A percentile compares a stretch with the other conserved stretches of the same genome.
phyloP scores from a whole-genome alignment of 257 asterid genomes.

The Solanum rostratum region DNA sequence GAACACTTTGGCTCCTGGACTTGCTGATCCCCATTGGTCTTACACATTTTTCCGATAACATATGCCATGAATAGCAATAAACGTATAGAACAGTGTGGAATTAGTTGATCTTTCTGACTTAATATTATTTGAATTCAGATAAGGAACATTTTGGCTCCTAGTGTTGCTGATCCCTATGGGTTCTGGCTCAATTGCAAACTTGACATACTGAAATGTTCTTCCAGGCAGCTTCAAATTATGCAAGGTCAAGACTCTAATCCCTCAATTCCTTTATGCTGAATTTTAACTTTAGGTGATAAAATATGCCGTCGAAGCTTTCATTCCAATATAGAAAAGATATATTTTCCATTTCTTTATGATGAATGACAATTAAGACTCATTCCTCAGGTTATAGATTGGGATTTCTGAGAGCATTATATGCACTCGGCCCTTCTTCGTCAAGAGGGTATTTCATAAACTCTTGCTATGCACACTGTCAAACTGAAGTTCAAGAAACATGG shows the following conservation, averaged over 20 bases:
- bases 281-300: neutral
- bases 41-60: neutral
- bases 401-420: constrained; percentile 35
- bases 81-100: neutral
- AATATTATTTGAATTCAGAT: constrained; percentile 26
- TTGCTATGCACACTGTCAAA: constrained; percentile 86
- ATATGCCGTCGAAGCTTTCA: neutral
- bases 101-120: neutral
- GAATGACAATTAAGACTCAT: neutral
- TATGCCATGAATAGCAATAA: neutral
- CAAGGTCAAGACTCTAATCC: constrained; percentile 33
- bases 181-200: constrained; percentile 59
- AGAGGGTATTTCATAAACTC: constrained; percentile 77
- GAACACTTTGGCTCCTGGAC: constrained; percentile 62
- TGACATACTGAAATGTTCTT: constrained; percentile 52
- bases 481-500: constrained; percentile 78
- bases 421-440: constrained; percentile 38
- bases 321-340: neutral
- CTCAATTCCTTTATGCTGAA: neutral
- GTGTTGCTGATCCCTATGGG: constrained; percentile 64
- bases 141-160: constrained; percentile 67
- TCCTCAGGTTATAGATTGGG: constrained; percentile 4
- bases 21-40: constrained; percentile 57
- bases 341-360: neutral
- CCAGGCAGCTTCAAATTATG: constrained; percentile 43